Conservation (phyloP, 176 grass and related monocot species). For the Triticum dicoccoides region DNA sequence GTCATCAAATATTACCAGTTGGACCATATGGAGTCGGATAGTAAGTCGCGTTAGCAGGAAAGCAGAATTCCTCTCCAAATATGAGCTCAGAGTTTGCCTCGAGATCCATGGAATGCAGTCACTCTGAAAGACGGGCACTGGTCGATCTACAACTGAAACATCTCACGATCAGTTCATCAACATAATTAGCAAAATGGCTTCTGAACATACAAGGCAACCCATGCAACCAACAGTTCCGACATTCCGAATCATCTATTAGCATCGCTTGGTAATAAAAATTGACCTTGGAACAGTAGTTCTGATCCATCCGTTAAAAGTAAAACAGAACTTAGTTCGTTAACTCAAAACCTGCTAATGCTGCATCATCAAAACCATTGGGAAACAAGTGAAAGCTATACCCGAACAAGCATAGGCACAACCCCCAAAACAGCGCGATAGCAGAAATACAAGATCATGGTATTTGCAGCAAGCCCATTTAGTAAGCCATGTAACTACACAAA, state of each 20-base stretch:
- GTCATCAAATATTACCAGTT: conserved; percentile 38
- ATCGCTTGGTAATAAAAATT: neutral
- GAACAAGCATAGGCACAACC: neutral
- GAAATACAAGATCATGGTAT: neutral
- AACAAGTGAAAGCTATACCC: neutral
- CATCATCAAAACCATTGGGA: neutral
- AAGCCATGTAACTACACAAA: neutral
- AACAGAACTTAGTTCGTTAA: neutral
- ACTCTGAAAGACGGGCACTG: neutral
- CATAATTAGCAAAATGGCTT: neutral
- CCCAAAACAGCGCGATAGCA: neutral
- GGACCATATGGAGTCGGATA: conserved; percentile 37
- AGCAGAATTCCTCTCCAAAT: conserved; percentile 51
- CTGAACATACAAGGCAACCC: neutral
- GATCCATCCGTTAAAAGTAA: neutral
- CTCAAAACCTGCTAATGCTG: neutral
- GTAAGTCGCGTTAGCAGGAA: conserved; percentile 31
- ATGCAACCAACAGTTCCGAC: neutral
- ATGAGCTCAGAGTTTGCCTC: conserved; percentile 39
- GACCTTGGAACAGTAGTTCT: neutral
- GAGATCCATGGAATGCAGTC: conserved; percentile 35
- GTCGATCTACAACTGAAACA: conserved; percentile 2
- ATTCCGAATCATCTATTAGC: neutral
- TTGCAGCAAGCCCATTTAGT: neutral
- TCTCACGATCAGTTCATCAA: neutral